These are phyloP conservation scores for Eucalyptus marginata DNA, from an alignment of 345 rosid species.

Conservation along the genomic window DNA sequence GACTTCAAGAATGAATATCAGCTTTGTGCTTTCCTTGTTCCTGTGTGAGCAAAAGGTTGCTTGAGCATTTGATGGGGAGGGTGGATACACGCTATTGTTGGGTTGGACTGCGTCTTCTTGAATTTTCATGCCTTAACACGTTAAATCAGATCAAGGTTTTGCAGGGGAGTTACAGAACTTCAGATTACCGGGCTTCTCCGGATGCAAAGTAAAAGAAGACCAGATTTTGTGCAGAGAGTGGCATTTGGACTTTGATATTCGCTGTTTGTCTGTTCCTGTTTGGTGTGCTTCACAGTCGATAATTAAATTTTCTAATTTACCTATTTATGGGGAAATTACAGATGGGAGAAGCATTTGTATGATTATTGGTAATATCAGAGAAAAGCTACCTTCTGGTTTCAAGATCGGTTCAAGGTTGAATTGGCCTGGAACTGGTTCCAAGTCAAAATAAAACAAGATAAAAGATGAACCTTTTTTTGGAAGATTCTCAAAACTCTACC, in stretches of 20 bases:
- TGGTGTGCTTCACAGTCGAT: neutral
- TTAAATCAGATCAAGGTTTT: conserved; percentile 64
- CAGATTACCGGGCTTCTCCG: conserved; percentile 84
- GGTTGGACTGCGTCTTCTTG: neutral
- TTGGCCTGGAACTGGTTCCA: neutral
- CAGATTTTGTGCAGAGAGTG: conserved; percentile 77
- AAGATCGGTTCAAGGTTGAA: neutral
- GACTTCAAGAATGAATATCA: neutral
- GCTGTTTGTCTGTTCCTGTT: neutral
- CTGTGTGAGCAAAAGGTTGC: neutral
- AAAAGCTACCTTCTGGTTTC: neutral
- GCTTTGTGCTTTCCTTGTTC: neutral
- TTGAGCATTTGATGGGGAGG: neutral
- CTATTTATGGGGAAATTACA: neutral
- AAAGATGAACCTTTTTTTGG: neutral
- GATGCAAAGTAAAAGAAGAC: conserved; percentile 83
- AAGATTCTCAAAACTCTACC: neutral
- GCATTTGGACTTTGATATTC: conserved; percentile 53
- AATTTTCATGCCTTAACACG: conserved; percentile 25
- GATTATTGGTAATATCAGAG: neutral
- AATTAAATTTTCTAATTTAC: neutral
- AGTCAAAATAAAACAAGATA: neutral
- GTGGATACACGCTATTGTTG: neutral
- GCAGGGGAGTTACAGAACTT: conserved; percentile 79
- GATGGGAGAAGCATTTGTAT: neutral